These are phyloP conservation scores for Plasmodium falciparum DNA, from an alignment of 169 alveolate genomes.

Conservation along the genomic window DNA sequence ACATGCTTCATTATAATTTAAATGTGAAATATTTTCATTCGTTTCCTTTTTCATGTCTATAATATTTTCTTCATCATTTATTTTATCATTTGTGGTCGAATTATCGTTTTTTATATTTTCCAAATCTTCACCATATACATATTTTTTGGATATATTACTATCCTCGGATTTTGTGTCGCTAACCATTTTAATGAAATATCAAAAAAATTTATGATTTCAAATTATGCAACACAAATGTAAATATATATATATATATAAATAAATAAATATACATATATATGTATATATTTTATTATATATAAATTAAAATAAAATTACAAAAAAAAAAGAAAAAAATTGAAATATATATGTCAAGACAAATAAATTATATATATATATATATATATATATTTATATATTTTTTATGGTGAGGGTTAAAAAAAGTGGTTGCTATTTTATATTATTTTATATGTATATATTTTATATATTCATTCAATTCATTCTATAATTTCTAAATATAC, in stretches of 20 bases:
- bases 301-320: not conserved
- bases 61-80: constrained; percentile 9
- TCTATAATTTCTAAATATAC: too few species aligned
- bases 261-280: not conserved
- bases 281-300: not conserved
- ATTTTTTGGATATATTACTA: constrained; percentile 9
- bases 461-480: too few species aligned
- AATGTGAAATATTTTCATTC: constrained; percentile 1
- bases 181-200: constrained; percentile 2
- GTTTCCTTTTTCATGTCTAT: constrained; percentile 30
- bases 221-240: too few species aligned
- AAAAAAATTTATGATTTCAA: too few species aligned
- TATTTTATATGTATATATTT: too few species aligned
- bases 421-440: too few species aligned
- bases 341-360: not conserved
- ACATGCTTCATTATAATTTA: constrained; percentile 2
- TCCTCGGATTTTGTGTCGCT: constrained; percentile 9
- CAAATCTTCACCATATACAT: constrained; percentile 7
- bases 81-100: constrained; percentile 6
- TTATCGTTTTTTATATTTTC: constrained; percentile 15
- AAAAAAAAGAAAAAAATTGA: not conserved
- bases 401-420: too few species aligned
- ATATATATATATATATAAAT: not conserved
- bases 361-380: not conserved
- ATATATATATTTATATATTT: too few species aligned